Evolutionary conservation across 2,329 filamentous ascomycete genomes (phyloP).

Genomic region (Coccinonectria pachysandricola): DNA sequence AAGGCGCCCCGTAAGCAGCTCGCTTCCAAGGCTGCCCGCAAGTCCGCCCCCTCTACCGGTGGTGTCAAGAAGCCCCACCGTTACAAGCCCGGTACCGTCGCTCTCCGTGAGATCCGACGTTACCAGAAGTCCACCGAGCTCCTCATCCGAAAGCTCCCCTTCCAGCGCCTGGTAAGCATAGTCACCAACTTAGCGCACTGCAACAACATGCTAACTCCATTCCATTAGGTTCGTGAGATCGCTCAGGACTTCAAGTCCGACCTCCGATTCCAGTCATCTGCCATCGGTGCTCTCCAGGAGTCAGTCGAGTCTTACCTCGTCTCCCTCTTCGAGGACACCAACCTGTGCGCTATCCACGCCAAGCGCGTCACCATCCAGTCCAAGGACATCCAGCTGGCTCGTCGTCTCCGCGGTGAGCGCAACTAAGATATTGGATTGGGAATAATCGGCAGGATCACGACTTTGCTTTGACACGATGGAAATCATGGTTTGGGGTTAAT

Average conservation of each 20-base stretch:
- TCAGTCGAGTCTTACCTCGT: conserved; percentile 98
- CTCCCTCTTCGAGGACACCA: conserved; percentile 96
- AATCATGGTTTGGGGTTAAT: conserved; percentile 32
- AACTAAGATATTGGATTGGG: conserved; percentile 46
- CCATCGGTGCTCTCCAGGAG: conserved; percentile 95
- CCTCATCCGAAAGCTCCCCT: conserved; percentile 92
- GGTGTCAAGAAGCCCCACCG: conserved; percentile 95
- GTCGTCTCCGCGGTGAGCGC: conserved; percentile 88
- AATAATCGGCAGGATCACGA: conserved; percentile 29
- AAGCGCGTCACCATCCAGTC: conserved; percentile 98
- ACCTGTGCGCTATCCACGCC: conserved; percentile 96
- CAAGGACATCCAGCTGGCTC: conserved; percentile 95
- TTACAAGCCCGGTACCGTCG: conserved; percentile 86
- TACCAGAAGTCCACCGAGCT: conserved; percentile 98
- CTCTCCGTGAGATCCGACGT: conserved; percentile 95
- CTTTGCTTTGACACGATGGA: conserved; percentile 29
- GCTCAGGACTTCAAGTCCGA: conserved; percentile 93
- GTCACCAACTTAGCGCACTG: neutral
- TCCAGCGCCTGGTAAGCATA: conserved; percentile 72
- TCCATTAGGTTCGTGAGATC: conserved; percentile 72
- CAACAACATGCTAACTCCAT: conserved; percentile 4
- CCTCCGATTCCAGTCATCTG: conserved; percentile 95
- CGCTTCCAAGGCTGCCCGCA: conserved; percentile 97
- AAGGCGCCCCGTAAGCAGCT: conserved; percentile 89
- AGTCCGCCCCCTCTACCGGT: conserved; percentile 93